A percentile compares a stretch with the other conserved stretches of the same genome.
Evolutionary conservation across 306 rosid genomes (phyloP).

Genomic region (Medicago arabica): DNA sequence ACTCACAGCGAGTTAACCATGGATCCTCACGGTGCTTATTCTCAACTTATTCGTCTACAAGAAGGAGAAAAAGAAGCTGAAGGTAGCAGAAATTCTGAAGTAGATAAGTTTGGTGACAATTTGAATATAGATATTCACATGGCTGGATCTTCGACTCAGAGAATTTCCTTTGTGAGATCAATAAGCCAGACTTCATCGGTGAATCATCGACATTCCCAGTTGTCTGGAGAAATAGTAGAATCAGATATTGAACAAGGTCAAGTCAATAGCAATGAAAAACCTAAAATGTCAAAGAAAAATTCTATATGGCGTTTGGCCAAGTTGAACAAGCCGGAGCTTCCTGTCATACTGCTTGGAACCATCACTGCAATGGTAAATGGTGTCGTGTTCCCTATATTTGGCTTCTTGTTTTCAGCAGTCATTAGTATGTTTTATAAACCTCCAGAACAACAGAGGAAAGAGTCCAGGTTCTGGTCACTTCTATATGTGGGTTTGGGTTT

Average conservation of each 20-base stretch:
- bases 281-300: constrained; percentile 27
- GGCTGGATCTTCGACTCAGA: constrained; percentile 40
- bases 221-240: constrained; percentile 32
- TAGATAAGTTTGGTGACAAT: constrained; percentile 32
- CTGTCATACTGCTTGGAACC: constrained; percentile 64
- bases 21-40: constrained; percentile 74
- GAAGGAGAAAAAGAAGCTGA: constrained; percentile 55
- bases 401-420: constrained; percentile 73
- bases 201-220: constrained; percentile 38
- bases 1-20: constrained; percentile 67
- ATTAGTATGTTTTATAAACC: constrained; percentile 67
- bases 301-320: constrained; percentile 58
- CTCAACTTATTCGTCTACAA: constrained; percentile 81
- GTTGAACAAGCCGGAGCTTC: constrained; percentile 78
- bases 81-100: constrained; percentile 24
- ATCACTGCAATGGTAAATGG: constrained; percentile 70
- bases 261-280: constrained; percentile 20
- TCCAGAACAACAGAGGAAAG: constrained; percentile 55
- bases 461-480: constrained; percentile 70
- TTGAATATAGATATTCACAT: constrained; percentile 37
- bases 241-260: constrained; percentile 18
- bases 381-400: constrained; percentile 70
- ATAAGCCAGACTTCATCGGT: constrained; percentile 58
- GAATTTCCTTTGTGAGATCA: constrained; percentile 48
- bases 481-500: constrained; percentile 65